phyloP scores from a whole-genome alignment of 2,329 filamentous ascomycete genomes.

The Monosporascus ibericus region DNA sequence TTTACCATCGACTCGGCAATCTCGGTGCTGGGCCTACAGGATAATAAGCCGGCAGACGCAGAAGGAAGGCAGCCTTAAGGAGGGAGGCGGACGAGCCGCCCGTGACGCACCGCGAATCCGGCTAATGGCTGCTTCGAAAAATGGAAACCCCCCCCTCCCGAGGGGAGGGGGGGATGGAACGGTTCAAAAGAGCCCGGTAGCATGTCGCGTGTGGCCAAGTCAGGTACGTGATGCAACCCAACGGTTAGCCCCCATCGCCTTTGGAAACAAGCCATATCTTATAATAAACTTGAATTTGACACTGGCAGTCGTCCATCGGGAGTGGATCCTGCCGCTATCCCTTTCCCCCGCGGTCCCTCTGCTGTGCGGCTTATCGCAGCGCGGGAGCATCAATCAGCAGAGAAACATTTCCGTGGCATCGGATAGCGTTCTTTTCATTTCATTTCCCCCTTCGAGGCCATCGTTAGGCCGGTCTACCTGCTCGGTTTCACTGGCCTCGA shows the following conservation, averaged over 20 bases:
- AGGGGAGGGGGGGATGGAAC: no score
- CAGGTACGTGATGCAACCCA: background rate
- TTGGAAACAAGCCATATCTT: background rate
- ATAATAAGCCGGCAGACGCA: no score
- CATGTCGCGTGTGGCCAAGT: background rate
- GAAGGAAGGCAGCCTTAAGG: no score
- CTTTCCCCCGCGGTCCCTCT: background rate
- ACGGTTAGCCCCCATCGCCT: background rate
- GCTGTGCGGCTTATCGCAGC: background rate
- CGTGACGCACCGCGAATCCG: background rate
- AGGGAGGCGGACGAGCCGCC: no score
- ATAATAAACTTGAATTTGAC: background rate
- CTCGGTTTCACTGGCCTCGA: background rate
- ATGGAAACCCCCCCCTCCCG: background rate
- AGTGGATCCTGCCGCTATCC: background rate
- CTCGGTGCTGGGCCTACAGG: background rate
- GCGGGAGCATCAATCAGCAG: background rate
- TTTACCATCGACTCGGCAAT: background rate
- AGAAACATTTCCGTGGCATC: background rate
- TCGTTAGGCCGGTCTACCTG: background rate
- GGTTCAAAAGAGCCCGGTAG: background rate
- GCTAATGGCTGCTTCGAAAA: background rate
- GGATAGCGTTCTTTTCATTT: background rate
- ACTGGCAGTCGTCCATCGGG: background rate
- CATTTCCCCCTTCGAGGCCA: background rate